phyloP scores from a whole-genome alignment of 2,329 filamentous ascomycete species.

The Lecanosticta acicola region DNA sequence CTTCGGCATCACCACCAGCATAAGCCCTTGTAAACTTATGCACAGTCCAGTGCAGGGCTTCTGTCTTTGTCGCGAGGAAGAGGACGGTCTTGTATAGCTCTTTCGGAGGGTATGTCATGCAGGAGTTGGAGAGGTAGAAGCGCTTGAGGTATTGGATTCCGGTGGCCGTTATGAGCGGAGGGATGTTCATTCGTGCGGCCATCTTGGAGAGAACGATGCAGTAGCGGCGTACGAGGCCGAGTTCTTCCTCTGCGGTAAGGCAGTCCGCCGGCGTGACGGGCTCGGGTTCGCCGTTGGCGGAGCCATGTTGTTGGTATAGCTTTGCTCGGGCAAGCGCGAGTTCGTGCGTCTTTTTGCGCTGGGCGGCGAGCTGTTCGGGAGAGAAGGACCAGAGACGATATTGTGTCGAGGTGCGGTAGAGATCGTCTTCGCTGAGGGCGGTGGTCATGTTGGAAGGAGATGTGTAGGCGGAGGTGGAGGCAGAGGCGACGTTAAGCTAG shows the following conservation, averaged over 20 bases:
- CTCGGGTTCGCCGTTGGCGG: slow-evolving; percentile 21
- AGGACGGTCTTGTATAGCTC: slow-evolving; percentile 84
- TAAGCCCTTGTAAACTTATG: slow-evolving; percentile 53
- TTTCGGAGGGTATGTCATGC: slow-evolving; percentile 92
- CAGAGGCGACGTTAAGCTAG: neutral
- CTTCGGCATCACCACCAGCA: slow-evolving; percentile 61
- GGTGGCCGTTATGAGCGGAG: slow-evolving; percentile 62
- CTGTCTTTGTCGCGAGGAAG: slow-evolving; percentile 90
- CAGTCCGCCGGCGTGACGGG: slow-evolving; percentile 57
- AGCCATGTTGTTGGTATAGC: slow-evolving; percentile 45
- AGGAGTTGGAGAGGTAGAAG: slow-evolving; percentile 92
- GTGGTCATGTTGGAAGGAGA: slow-evolving; percentile 9
- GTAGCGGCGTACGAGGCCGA: slow-evolving; percentile 74
- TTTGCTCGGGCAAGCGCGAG: slow-evolving; percentile 66
- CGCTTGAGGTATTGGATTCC: slow-evolving; percentile 85
- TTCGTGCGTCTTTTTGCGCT: slow-evolving; percentile 73
- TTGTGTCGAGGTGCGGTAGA: slow-evolving; percentile 86
- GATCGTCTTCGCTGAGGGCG: slow-evolving; percentile 73
- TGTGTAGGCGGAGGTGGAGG: slow-evolving; percentile 2
- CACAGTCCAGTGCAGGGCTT: slow-evolving; percentile 70
- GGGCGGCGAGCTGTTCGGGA: slow-evolving; percentile 60
- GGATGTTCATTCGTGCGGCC: slow-evolving; percentile 56
- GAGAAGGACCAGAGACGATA: slow-evolving; percentile 92
- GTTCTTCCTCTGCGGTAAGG: slow-evolving; percentile 76
- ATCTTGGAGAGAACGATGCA: slow-evolving; percentile 47